These are phyloP conservation scores for Isoetes taiwanensis DNA, from an alignment of 75 land plant genomes.

Conservation along the genomic window DNA sequence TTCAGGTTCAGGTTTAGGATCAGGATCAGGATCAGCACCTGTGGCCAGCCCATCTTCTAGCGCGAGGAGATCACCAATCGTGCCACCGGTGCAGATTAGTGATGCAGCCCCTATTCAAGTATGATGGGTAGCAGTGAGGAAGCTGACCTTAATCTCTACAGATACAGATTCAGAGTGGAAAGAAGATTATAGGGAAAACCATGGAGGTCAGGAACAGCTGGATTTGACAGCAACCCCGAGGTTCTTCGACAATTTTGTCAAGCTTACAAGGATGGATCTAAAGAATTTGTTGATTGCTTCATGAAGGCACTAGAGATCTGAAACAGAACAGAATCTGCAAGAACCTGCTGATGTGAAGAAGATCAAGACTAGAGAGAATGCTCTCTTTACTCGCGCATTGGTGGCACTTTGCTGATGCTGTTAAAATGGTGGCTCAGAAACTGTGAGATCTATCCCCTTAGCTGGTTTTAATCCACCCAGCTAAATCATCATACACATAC, in stretches of 20 bases:
- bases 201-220: neutral
- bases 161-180: constrained; percentile 22
- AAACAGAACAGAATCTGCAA: constrained; percentile 12
- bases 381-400: constrained; percentile 16
- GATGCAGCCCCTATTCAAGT: neutral
- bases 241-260: constrained; percentile 20
- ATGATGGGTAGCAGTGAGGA: constrained; percentile 19
- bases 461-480: no score
- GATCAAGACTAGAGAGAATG: constrained; percentile 19
- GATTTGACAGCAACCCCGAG: constrained; percentile 23
- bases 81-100: neutral
- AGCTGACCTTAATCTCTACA: constrained; percentile 17
- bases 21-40: neutral
- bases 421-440: constrained; percentile 26
- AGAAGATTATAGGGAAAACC: constrained; percentile 15
- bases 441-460: no score
- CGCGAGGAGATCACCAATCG: neutral
- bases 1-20: neutral
- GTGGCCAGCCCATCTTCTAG: no score
- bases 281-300: constrained; percentile 27
- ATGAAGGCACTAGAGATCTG: constrained; percentile 30
- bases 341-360: constrained; percentile 13
- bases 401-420: constrained; percentile 31
- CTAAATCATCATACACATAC: no score
- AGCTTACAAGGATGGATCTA: constrained; percentile 27